These are phyloP conservation scores for Talaromyces liani DNA, from an alignment of 495 filamentous ascomycete genomes.

Conservation along the genomic window DNA sequence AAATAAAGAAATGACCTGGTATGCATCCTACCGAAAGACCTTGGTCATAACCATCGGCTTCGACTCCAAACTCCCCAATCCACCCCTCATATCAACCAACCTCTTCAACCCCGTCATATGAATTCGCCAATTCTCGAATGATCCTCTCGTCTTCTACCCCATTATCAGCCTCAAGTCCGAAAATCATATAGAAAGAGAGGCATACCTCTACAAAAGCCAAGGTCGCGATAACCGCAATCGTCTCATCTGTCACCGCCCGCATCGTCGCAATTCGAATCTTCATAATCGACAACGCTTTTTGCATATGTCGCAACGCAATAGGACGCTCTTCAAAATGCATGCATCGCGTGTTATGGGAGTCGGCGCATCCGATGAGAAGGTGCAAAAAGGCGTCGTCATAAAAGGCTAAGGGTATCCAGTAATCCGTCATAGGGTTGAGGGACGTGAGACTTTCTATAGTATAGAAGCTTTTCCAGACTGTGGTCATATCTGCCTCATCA, in stretches of 20 bases:
- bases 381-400: constrained; percentile 1
- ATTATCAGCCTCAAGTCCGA: neutral
- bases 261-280: constrained; percentile 1
- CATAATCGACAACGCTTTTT: neutral
- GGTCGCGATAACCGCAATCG: neutral
- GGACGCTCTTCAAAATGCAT: neutral
- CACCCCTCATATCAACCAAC: constrained; percentile 30
- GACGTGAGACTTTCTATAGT: neutral
- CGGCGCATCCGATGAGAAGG: neutral
- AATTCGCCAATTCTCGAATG: constrained; percentile 1
- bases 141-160: neutral
- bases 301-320: neutral
- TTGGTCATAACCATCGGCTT: constrained; percentile 23
- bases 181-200: neutral
- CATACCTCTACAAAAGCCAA: constrained; percentile 3
- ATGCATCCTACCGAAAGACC: constrained; percentile 15
- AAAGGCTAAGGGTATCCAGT: constrained; percentile 3
- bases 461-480: constrained; percentile 2
- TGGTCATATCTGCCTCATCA: neutral
- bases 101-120: constrained; percentile 28
- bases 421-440: constrained; percentile 4
- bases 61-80: constrained; percentile 14
- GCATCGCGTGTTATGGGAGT: neutral
- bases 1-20: too few relatives aligned
- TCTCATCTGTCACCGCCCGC: neutral